phyloP scores from a whole-genome alignment of 2,329 filamentous ascomycete species.

The Fusarium scirpi region DNA sequence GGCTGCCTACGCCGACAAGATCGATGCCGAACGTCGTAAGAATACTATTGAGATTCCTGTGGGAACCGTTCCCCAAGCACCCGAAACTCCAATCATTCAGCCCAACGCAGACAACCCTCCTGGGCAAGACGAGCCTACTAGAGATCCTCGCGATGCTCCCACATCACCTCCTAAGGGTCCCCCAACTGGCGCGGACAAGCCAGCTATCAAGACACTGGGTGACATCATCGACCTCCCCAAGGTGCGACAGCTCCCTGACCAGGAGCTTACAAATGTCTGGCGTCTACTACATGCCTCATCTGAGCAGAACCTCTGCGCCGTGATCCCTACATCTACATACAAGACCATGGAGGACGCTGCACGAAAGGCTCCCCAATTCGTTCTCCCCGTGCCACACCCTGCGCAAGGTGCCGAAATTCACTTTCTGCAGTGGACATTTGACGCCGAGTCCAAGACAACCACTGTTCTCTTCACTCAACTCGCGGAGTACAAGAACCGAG shows the following conservation, averaged over 20 bases:
- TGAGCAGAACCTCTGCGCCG: slow-evolving; percentile 82
- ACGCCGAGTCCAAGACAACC: slow-evolving; percentile 70
- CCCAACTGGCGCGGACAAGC: slow-evolving; percentile 42
- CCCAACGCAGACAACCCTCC: slow-evolving; percentile 52
- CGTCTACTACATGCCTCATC: slow-evolving; percentile 84
- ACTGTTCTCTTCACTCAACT: slow-evolving; percentile 94
- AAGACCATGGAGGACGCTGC: slow-evolving; percentile 77
- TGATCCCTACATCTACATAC: slow-evolving; percentile 81
- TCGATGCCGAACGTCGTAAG: slow-evolving; percentile 75
- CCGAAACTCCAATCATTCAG: slow-evolving; percentile 53
- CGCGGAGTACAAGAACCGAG: slow-evolving; percentile 90
- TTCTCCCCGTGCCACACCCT: slow-evolving; percentile 83
- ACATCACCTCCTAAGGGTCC: slow-evolving; percentile 19
- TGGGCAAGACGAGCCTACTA: slow-evolving; percentile 31
- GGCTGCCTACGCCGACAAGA: slow-evolving; percentile 86
- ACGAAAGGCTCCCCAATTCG: slow-evolving; percentile 84
- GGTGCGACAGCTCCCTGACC: slow-evolving; percentile 75
- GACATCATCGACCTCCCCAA: slow-evolving; percentile 82
- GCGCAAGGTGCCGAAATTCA: slow-evolving; percentile 87
- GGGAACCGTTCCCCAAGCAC: slow-evolving; percentile 51
- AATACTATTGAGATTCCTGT: slow-evolving; percentile 65
- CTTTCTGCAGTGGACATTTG: slow-evolving; percentile 96
- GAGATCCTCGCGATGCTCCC: slow-evolving; percentile 26
- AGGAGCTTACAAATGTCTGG: slow-evolving; percentile 91
- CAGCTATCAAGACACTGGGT: slow-evolving; percentile 60